A percentile compares a stretch with the other conserved stretches of the same genome.
phyloP scores from a whole-genome alignment of 495 filamentous ascomycete genomes.

The Xanthoparmelia taractica region DNA sequence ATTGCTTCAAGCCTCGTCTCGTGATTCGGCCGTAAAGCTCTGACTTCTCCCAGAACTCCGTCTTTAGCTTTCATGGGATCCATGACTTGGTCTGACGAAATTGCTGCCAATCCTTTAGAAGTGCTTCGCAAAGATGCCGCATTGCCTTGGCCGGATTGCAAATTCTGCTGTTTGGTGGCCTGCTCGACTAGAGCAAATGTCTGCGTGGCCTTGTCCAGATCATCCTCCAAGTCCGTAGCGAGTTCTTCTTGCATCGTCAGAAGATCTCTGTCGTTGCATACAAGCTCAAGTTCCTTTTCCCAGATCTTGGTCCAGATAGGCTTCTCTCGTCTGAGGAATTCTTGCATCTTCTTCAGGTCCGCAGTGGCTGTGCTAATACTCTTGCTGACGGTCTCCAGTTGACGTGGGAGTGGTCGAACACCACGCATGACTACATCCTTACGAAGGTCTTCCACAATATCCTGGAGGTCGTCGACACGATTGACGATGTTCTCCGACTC shows the following conservation, averaged over 20 bases:
- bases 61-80: slow-evolving; percentile 82
- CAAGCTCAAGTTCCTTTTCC: slow-evolving; percentile 89
- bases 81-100: slow-evolving; percentile 53
- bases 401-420: slow-evolving; percentile 83
- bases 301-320: slow-evolving; percentile 97
- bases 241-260: slow-evolving; percentile 92
- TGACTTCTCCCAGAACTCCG: slow-evolving; percentile 83
- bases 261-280: slow-evolving; percentile 90
- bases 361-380: slow-evolving; percentile 73
- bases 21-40: slow-evolving; percentile 91
- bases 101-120: slow-evolving; percentile 52
- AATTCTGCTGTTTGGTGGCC: slow-evolving; percentile 90
- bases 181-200: slow-evolving; percentile 94
- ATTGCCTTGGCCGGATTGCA: slow-evolving; percentile 47
- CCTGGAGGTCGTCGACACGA: slow-evolving; percentile 91
- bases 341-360: slow-evolving; percentile 92
- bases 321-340: slow-evolving; percentile 84
- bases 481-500: slow-evolving; percentile 83
- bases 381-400: slow-evolving; percentile 79
- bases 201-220: slow-evolving; percentile 85
- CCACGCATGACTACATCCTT: slow-evolving; percentile 94
- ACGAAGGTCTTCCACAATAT: slow-evolving; percentile 90
- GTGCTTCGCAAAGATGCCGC: slow-evolving; percentile 42
- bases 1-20: slow-evolving; percentile 89
- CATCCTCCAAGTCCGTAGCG: slow-evolving; percentile 82